Base-by-base conservation (phyloP, 2,329 filamentous ascomycete genomes). In the Zymoseptoria passerinii region DNA sequence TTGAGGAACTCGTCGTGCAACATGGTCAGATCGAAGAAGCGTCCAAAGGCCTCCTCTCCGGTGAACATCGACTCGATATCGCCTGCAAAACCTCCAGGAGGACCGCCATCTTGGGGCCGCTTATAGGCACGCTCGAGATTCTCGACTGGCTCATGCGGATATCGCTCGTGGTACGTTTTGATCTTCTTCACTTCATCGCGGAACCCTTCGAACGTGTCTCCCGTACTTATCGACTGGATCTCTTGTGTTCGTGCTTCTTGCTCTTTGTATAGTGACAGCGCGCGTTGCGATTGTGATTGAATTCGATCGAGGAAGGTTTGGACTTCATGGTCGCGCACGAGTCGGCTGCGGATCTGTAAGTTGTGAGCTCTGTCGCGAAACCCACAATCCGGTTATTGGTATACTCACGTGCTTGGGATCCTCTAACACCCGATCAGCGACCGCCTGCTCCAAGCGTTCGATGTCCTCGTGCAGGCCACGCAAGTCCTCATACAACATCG, bases 61-160 rank as follows among this genome's bases (percentile, higher is more conserved):
- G 91, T 95, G 74, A 99, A 99, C 78, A 97, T 88, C 58, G 84
- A 85, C 70, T 97, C 92, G 52, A 96, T 86, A 55, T 92, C 84
- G 1, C 80, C 77, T 52, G 64, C 66, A 40, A 69, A 70, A 1
- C 64, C 64, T 18, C 87, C 83, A 4, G 68, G 69, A 9, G 66
- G 65, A 6, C 69, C 67, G 49, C 67, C 70, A 53, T 84, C 83
- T 63, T 87, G 86, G 50, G 85, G 84, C 70, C 85, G 81, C 73
- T 91, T 90, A 78, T 99, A 99, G 40, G 92, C 89, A 66, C 87
- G 84, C 76, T 99, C 95, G 13, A 96, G 84, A 68, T 97, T 96
- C 74, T 99, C 94, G 52, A 95, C 89, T 28, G 89, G 90, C 72
- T 96, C 90, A 75, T 95, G 95, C 1, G 92, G 92, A 70, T 99